These are phyloP conservation scores for Debaryomyces udenii DNA, from an alignment of 1,139 yeast species.

Conservation along the genomic window DNA sequence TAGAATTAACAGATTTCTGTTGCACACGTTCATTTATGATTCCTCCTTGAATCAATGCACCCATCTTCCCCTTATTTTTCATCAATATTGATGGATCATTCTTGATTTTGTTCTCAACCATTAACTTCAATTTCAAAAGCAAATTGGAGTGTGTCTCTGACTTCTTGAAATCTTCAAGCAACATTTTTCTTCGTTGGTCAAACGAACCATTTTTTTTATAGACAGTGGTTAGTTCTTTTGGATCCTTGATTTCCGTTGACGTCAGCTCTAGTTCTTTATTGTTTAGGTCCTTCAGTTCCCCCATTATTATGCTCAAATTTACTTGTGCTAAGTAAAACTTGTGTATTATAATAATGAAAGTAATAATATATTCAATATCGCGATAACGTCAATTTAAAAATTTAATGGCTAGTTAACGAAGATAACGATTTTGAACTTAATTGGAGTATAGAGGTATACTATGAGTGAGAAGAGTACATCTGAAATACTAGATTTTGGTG, in stretches of 20 bases:
- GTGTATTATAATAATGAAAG: no score
- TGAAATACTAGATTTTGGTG: constrained; percentile 20
- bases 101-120: constrained; percentile 51
- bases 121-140: constrained; percentile 41
- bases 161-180: constrained; percentile 47
- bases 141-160: constrained; percentile 49
- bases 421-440: not conserved
- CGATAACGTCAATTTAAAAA: not conserved
- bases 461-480: constrained; percentile 10
- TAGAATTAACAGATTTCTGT: constrained; percentile 11
- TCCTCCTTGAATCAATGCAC: constrained; percentile 57
- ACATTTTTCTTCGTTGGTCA: constrained; percentile 47
- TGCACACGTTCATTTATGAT: constrained; percentile 31
- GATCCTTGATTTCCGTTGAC: constrained; percentile 25
- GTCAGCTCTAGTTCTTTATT: no score
- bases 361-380: not conserved
- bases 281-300: no score
- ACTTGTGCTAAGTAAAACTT: no score
- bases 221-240: constrained; percentile 42
- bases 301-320: no score
- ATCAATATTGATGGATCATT: constrained; percentile 52
- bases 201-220: constrained; percentile 57
- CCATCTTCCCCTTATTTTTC: constrained; percentile 55
- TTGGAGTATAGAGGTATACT: constrained; percentile 1
- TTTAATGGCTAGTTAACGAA: not conserved